phyloP scores from a whole-genome alignment of 2,329 filamentous ascomycete species.

The Colletotrichum navitas region DNA sequence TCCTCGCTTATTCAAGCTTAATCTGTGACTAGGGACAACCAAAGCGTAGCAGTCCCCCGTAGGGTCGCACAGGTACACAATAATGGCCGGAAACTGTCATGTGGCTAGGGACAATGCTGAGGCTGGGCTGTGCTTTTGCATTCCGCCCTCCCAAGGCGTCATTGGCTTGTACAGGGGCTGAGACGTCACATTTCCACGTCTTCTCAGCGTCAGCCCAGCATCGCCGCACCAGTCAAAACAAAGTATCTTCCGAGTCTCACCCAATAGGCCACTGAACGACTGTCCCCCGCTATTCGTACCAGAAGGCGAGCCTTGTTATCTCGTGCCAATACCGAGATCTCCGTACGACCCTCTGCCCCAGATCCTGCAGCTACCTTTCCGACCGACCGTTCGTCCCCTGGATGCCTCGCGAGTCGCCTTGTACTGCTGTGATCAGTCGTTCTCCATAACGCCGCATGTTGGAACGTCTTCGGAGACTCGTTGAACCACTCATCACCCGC shows the following conservation, averaged over 20 bases:
- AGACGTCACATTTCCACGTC: background rate
- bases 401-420: slow-evolving; percentile 34
- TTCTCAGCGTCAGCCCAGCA: background rate
- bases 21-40: slow-evolving; percentile 8
- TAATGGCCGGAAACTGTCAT: no score
- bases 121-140: slow-evolving; percentile 9
- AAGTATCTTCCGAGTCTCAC: background rate
- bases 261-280: background rate
- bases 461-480: background rate
- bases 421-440: slow-evolving; percentile 8
- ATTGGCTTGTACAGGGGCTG: background rate
- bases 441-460: background rate
- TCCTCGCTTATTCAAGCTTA: slow-evolving; percentile 27
- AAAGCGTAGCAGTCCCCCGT: no score
- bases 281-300: background rate
- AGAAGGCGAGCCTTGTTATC: background rate
- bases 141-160: background rate
- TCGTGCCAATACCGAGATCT: background rate
- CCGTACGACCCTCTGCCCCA: background rate
- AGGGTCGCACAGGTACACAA: no score
- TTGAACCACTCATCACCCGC: slow-evolving; percentile 8
- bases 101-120: background rate
- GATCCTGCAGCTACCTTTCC: slow-evolving; percentile 8
- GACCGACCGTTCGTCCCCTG: slow-evolving; percentile 12
- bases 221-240: background rate